Base-by-base conservation (phyloP, 1,284 basidiomycete genomes). In the Trametes sp. region DNA sequence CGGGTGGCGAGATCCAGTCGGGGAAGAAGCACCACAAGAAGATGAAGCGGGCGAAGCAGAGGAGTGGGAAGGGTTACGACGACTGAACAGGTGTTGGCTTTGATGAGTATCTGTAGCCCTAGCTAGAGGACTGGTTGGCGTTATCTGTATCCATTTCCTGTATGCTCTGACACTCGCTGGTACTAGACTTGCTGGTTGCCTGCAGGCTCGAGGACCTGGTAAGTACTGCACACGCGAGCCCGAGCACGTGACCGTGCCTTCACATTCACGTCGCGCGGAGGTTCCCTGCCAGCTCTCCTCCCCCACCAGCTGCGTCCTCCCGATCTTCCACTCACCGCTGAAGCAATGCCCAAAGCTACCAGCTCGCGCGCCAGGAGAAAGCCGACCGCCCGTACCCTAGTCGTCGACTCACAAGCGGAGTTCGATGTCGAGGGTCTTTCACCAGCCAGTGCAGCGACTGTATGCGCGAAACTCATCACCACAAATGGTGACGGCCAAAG, bases 1-100 rank as follows among this genome's bases (percentile, higher is more conserved):
- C 78, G 46, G 80, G 78, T 21, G 81, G 75, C 24, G 80, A 81
- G 44, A 67, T 73, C 24, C 72, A 73, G 33, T 74, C 76, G 10
- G 85, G 86, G 23, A 98, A 98, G 82, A 96, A 95, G 75, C 90
- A 93, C 71, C 93, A 94, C 81, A 98, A 96, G 80, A 92, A 89
- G 72, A 79, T 85, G 79, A 89, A 94, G 83, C 81, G 89, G 59
- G 86, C 85, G 59, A 98, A 98, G 79, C 90, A 95, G 77, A 81
- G 96, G 68, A 95, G 93, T 72, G 96, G 96, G 28, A 90, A 87
- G 72, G 96, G 96, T 31, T 98, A 98, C 71, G 96, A 96, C 72
- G 87, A 73, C 74, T 66, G 52, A 51, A 14, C 38, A 11, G 36
- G 28, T 16, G 11, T 53, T 29, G 38, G 42, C 51, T 48, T 23